Conservation (phyloP, 805 yeast species). For the Pichia rugopelliculosa region DNA sequence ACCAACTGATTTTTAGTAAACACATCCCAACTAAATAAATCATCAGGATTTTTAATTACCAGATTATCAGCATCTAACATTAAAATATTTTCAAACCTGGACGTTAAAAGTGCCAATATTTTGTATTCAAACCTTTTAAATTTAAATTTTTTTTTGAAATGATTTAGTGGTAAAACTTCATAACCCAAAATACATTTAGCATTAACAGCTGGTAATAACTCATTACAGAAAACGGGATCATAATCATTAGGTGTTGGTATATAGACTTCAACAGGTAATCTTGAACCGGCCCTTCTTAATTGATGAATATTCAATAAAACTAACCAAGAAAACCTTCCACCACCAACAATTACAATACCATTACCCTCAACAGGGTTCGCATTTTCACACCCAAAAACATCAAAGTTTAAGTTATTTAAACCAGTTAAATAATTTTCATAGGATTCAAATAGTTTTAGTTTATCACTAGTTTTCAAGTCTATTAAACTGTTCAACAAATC, state of each 20-base stretch:
- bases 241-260: conserved; percentile 38
- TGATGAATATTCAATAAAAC: conserved; percentile 42
- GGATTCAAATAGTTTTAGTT: conserved; percentile 15
- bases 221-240: conserved; percentile 40
- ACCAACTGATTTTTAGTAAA: conserved; percentile 39
- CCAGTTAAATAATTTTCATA: conserved; percentile 12
- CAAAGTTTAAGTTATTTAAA: conserved; percentile 32
- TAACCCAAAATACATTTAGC: conserved; percentile 40
- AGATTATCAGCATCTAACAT: conserved; percentile 47
- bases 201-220: conserved; percentile 32
- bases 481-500: background rate
- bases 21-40: conserved; percentile 37
- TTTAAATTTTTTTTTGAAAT: conserved; percentile 19
- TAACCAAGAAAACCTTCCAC: conserved; percentile 45
- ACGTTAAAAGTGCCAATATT: conserved; percentile 40
- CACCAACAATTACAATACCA: conserved; percentile 47
- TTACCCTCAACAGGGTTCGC: conserved; percentile 7
- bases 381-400: conserved; percentile 21
- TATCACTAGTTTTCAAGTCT: background rate
- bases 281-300: conserved; percentile 35
- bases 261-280: conserved; percentile 45
- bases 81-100: conserved; percentile 39
- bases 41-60: conserved; percentile 36
- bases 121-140: conserved; percentile 46
- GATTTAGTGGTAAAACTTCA: conserved; percentile 24